A percentile compares a stretch with the other conserved stretches of the same genome.
Conservation (phyloP, 192 early-diverging fungal genomes). For the Backusella luteola region DNA sequence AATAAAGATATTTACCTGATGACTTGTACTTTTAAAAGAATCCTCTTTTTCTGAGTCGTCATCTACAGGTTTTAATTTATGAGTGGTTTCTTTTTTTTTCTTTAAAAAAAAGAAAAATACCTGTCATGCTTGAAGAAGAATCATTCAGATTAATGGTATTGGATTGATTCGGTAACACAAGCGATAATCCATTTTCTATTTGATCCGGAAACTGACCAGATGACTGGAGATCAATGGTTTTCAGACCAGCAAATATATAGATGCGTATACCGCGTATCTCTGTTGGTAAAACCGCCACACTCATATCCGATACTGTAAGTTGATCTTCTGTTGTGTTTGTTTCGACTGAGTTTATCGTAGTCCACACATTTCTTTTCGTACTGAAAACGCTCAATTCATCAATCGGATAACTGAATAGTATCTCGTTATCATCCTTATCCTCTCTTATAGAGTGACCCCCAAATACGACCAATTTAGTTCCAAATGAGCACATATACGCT, state of each 20-base stretch:
- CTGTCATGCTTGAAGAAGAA: not conserved
- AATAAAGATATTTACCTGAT: not conserved
- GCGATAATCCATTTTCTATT: not conserved
- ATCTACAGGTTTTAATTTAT: not conserved
- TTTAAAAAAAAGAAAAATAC: not conserved
- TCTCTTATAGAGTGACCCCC: conserved; percentile 28
- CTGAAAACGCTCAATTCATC: conserved; percentile 23
- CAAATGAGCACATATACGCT: conserved; percentile 16
- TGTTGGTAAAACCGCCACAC: not conserved
- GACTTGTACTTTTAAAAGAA: not conserved
- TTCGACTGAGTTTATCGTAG: not conserved
- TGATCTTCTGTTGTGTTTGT: not conserved
- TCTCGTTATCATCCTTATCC: conserved; percentile 29
- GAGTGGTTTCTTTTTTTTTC: not conserved
- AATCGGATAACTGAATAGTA: conserved; percentile 26
- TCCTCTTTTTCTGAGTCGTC: not conserved
- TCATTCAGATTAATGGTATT: not conserved
- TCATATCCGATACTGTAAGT: conserved; percentile 23
- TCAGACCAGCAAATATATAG: conserved; percentile 5
- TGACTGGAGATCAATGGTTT: not conserved
- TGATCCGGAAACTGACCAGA: not conserved
- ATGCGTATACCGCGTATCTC: not conserved
- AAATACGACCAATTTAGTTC: conserved; percentile 34
- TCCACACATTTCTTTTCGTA: conserved; percentile 20
- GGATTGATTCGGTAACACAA: not conserved